Evolutionary conservation across 768 basidiomycete species (phyloP).

Genomic region (Mycena crocata): DNA sequence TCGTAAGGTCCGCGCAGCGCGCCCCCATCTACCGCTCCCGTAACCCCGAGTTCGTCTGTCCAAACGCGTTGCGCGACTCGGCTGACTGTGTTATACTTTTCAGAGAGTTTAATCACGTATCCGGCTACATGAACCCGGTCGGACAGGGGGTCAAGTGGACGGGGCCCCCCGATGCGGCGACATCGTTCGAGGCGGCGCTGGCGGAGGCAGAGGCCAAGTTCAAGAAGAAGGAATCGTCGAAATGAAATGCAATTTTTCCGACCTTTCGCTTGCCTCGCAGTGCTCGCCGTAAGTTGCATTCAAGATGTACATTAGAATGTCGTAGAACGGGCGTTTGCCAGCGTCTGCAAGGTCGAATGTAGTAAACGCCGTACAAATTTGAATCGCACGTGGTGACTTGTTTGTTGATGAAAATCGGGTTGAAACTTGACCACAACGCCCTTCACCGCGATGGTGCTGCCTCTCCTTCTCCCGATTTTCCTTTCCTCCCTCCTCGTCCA

Average conservation of each 20-base stretch:
- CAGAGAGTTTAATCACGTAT: conserved; percentile 69
- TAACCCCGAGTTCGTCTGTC: conserved; percentile 76
- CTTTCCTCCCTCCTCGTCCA: conserved; percentile 44
- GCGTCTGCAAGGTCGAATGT: no score
- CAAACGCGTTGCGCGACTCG: conserved; percentile 5
- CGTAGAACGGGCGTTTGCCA: no score
- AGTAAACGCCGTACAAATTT: no score
- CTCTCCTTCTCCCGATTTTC: conserved; percentile 40
- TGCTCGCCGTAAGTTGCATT: no score
- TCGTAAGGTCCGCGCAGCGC: conserved; percentile 25
- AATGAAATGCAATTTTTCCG: no score
- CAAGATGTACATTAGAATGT: not conserved
- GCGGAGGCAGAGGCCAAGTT: not conserved
- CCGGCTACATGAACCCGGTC: conserved; percentile 70
- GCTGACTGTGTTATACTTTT: conserved; percentile 23
- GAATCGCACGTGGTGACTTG: conserved; percentile 8
- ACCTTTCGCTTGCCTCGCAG: no score
- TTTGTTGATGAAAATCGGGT: conserved; percentile 8
- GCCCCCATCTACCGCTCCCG: conserved; percentile 65
- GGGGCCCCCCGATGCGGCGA: no score
- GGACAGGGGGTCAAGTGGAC: conserved; percentile 52
- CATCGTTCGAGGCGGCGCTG: no score
- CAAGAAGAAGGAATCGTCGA: no score
- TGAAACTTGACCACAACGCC: conserved; percentile 10
- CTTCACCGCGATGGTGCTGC: conserved; percentile 32